Percentiles rank a stretch among this genome's conserved stretches.
These are phyloP conservation scores for Metschnikowia lochheadii DNA, from an alignment of 805 yeast genomes.

Conservation along the genomic window DNA sequence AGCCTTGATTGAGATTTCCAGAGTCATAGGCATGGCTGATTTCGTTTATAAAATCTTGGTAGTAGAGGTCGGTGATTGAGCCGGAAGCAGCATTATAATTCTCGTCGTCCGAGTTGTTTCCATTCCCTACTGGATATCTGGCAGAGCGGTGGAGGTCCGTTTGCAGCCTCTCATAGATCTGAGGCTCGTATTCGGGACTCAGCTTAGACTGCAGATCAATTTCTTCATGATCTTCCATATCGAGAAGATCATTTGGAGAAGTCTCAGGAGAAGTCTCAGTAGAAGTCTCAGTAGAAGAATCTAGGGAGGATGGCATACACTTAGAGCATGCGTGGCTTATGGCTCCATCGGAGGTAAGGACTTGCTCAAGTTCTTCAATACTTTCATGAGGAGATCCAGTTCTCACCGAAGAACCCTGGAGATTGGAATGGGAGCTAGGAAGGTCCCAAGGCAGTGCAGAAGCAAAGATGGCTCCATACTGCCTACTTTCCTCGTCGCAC, in stretches of 20 bases:
- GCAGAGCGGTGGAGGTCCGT: neutral
- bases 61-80: neutral
- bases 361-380: neutral
- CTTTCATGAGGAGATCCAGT: neutral
- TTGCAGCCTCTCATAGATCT: no score
- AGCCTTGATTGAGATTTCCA: neutral
- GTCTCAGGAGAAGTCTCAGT: no score
- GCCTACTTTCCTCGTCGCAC: neutral
- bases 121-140: neutral
- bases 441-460: neutral
- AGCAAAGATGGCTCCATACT: neutral
- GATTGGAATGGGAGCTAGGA: neutral
- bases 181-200: no score
- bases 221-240: neutral
- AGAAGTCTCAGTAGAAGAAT: no score
- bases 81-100: neutral
- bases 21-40: neutral
- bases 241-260: no score
- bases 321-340: neutral
- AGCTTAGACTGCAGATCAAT: no score
- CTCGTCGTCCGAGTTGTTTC: constrained; percentile 3
- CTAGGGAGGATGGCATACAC: neutral
- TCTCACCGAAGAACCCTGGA: neutral
- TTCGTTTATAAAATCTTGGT: neutral
- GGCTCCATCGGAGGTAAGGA: neutral